phyloP scores from a whole-genome alignment of 2,329 filamentous ascomycete species.

The Thelonectria rubi region DNA sequence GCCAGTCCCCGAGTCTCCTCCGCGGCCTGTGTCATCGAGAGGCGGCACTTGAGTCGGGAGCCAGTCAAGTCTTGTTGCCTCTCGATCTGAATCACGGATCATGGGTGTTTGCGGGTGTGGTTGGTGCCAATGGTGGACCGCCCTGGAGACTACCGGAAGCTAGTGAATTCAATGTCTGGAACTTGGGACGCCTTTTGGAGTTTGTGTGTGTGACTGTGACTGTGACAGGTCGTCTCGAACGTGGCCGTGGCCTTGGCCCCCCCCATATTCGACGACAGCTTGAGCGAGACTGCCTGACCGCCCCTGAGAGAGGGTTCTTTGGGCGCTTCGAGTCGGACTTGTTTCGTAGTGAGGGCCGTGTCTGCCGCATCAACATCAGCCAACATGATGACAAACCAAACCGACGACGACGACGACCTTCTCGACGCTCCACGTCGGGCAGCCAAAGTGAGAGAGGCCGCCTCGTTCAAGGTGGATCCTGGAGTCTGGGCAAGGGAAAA shows the following conservation, averaged over 20 bases:
- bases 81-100: slow-evolving; percentile 16
- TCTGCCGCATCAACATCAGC: background rate
- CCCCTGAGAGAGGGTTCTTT: background rate
- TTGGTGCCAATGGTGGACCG: slow-evolving; percentile 15
- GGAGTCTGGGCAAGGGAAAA: slow-evolving; percentile 5
- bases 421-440: slow-evolving; percentile 15
- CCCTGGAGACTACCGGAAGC: slow-evolving; percentile 26
- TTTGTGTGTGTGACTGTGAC: background rate
- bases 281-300: background rate
- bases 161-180: slow-evolving; percentile 28
- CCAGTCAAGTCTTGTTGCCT: slow-evolving; percentile 4
- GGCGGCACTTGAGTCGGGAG: slow-evolving; percentile 2
- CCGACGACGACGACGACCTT: slow-evolving; percentile 4
- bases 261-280: too few relatives aligned
- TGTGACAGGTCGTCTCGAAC: background rate
- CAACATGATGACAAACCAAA: slow-evolving; percentile 1
- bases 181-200: background rate
- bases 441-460: slow-evolving; percentile 12
- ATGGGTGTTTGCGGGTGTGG: slow-evolving; percentile 26
- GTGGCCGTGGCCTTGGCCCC: too few relatives aligned
- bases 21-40: background rate
- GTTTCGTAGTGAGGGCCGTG: background rate
- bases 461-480: background rate
- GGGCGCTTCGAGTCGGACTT: background rate
- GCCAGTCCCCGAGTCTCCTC: background rate